Percentiles rank a stretch among this genome's conserved stretches.
phyloP scores from a whole-genome alignment of 768 basidiomycete genomes.

The Calvatia gigantea region DNA sequence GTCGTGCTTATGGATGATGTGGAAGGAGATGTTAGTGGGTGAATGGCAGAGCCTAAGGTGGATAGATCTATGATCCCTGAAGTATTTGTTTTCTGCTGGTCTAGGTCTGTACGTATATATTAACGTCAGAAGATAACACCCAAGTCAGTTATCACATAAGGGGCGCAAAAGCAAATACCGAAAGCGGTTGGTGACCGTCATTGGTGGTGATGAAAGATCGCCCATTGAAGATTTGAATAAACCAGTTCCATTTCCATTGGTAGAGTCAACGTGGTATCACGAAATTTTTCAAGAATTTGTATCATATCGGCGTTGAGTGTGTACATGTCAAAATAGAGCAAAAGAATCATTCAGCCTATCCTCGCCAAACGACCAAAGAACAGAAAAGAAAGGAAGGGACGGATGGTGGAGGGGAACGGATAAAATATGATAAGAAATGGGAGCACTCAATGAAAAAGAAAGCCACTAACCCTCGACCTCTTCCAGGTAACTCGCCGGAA shows the following conservation, averaged over 20 bases:
- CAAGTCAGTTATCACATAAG: not conserved
- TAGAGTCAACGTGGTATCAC: not conserved
- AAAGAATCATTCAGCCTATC: conserved; percentile 79
- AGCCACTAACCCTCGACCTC: conserved; percentile 83
- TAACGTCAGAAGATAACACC: not conserved
- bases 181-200: not conserved
- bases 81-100: not conserved
- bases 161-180: not conserved
- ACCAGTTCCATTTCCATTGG: not conserved
- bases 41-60: not conserved
- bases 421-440: conserved; percentile 34
- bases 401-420: not conserved
- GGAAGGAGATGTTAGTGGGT: not conserved
- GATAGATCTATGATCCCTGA: not conserved
- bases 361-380: conserved; percentile 23
- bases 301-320: conserved; percentile 24
- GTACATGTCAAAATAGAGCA: conserved; percentile 49
- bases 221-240: not conserved
- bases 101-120: not conserved
- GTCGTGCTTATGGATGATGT: not conserved
- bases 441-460: conserved; percentile 46
- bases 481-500: conserved; percentile 91
- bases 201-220: not conserved
- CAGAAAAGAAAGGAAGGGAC: conserved; percentile 5
- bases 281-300: conserved; percentile 24